A percentile compares a stretch with the other conserved stretches of the same genome.
These are phyloP conservation scores for Ustulina deusta DNA, from an alignment of 2,329 filamentous ascomycete species.

Conservation along the genomic window DNA sequence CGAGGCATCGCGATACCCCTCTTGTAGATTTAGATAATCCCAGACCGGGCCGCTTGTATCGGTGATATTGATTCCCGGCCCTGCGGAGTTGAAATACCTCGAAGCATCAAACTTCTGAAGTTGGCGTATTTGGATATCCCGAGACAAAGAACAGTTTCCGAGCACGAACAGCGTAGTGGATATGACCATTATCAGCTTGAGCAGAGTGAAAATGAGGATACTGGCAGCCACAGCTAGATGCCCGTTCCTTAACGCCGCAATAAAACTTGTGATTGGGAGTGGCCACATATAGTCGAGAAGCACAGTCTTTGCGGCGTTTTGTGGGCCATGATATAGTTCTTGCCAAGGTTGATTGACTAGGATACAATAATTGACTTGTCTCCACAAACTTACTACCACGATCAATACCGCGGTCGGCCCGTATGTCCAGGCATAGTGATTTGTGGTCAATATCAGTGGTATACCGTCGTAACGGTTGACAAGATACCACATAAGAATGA, in stretches of 20 bases:
- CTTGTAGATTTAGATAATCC: constrained; percentile 1
- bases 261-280: constrained; percentile 7
- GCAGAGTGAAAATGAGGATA: constrained; percentile 4
- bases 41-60: neutral
- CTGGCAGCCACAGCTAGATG: constrained; percentile 6
- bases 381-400: constrained; percentile 8
- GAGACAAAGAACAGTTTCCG: neutral
- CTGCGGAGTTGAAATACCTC: neutral
- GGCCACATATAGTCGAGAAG: constrained; percentile 19
- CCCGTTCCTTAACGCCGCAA: constrained; percentile 2
- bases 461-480: constrained; percentile 11
- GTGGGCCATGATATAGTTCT: constrained; percentile 3
- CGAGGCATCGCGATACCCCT: neutral
- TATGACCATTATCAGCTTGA: constrained; percentile 13
- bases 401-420: constrained; percentile 11
- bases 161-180: constrained; percentile 15
- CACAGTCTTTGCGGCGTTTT: constrained; percentile 8
- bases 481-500: constrained; percentile 5
- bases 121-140: neutral
- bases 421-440: constrained; percentile 21
- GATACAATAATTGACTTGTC: constrained; percentile 16
- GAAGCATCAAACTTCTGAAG: neutral
- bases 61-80: neutral
- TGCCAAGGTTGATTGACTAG: constrained; percentile 10
- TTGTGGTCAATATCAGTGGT: constrained; percentile 4